phyloP scores from a whole-genome alignment of 768 basidiomycete genomes.

The Suillus cothurnatus region DNA sequence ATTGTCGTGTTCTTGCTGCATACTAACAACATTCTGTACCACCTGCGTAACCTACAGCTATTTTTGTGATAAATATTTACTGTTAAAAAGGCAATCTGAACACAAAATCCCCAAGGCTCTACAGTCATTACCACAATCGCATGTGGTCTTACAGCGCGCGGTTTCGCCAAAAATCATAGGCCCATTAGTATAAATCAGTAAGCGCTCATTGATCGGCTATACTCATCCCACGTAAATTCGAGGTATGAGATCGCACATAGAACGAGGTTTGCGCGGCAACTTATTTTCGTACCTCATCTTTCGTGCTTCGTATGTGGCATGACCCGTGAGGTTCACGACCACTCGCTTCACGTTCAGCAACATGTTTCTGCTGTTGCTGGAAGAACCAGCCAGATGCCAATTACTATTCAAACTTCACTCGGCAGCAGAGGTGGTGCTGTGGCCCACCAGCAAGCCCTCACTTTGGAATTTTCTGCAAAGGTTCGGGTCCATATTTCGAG shows the following conservation, averaged over 20 bases:
- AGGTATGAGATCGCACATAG: not conserved
- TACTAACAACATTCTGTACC: not conserved
- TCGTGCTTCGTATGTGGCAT: not conserved
- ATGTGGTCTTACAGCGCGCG: not conserved
- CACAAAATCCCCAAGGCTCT: not conserved
- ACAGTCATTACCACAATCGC: not conserved
- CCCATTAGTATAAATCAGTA: not conserved
- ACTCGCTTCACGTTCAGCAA: not conserved
- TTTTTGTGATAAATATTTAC: not conserved
- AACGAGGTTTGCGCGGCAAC: not conserved
- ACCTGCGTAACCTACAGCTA: not conserved
- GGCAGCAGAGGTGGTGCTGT: not conserved
- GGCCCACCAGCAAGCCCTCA: not conserved
- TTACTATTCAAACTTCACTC: not conserved
- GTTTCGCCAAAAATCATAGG: not conserved
- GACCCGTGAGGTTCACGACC: not conserved
- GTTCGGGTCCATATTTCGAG: not conserved
- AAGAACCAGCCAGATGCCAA: not conserved
- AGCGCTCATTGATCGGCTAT: not conserved
- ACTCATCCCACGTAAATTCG: not conserved
- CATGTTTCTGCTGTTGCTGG: not conserved
- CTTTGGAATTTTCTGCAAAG: not conserved
- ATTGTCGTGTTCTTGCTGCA: not conserved
- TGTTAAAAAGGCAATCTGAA: not conserved
- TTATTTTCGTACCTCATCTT: not conserved